These are phyloP conservation scores for Phenoliferia sp. DNA, from an alignment of 1,284 basidiomycete species.

Conservation along the genomic window DNA sequence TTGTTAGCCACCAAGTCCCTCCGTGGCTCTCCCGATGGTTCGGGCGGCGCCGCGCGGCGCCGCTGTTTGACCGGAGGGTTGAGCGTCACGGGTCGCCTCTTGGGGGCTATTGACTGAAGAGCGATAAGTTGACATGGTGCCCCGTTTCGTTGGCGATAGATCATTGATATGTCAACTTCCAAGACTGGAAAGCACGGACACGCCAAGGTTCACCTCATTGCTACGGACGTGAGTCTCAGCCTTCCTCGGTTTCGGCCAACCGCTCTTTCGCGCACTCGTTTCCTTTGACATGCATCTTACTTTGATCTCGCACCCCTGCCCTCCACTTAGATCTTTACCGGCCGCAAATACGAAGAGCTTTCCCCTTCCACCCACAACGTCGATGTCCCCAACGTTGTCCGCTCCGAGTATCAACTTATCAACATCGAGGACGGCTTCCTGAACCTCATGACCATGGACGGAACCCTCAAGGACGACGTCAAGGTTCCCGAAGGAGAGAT, in stretches of 20 bases:
- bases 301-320: neutral
- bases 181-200: constrained; percentile 98
- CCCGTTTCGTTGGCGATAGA: neutral
- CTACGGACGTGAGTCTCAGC: constrained; percentile 72
- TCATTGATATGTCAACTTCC: constrained; percentile 84
- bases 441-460: constrained; percentile 86
- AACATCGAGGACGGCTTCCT: constrained; percentile 62
- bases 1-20: neutral
- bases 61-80: neutral
- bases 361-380: constrained; percentile 98
- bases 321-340: constrained; percentile 76
- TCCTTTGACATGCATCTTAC: neutral
- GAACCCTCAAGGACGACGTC: constrained; percentile 88
- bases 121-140: neutral
- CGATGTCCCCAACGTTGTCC: constrained; percentile 92
- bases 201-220: constrained; percentile 98
- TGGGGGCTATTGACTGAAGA: no score
- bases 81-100: no score
- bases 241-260: neutral
- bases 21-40: no score
- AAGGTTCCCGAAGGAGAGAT: constrained; percentile 82
- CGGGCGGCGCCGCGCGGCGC: no score
- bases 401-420: constrained; percentile 89
- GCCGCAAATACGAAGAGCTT: constrained; percentile 97
- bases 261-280: neutral